phyloP scores from a whole-genome alignment of 257 asterid species.

The Parsonsia alboflavescens region DNA sequence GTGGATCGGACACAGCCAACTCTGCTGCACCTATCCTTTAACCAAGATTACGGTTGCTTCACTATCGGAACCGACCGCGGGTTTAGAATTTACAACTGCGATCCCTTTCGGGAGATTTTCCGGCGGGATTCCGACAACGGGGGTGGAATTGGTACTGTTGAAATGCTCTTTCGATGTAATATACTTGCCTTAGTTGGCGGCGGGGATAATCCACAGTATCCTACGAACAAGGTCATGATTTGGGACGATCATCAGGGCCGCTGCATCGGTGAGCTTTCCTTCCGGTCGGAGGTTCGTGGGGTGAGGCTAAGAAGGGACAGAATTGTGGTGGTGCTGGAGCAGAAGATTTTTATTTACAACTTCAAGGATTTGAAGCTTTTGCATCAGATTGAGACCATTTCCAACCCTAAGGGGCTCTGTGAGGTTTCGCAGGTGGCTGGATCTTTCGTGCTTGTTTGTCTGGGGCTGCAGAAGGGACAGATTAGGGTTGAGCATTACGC shows the following conservation, averaged over 20 bases:
- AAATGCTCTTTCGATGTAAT: constrained; percentile 93
- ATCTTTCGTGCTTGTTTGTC: constrained; percentile 71
- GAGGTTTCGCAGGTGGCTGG: constrained; percentile 73
- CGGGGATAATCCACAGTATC: constrained; percentile 75
- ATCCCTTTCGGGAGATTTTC: constrained; percentile 84
- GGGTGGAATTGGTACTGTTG: constrained; percentile 80
- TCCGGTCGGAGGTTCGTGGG: constrained; percentile 81
- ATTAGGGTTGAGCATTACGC: constrained; percentile 86
- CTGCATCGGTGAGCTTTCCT: constrained; percentile 79
- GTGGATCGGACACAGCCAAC: constrained; percentile 21
- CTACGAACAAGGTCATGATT: constrained; percentile 84
- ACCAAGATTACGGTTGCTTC: constrained; percentile 87
- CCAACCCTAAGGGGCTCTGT: constrained; percentile 93
- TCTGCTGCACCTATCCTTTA: constrained; percentile 78
- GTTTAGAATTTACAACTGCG: constrained; percentile 80
- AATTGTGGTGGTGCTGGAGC: constrained; percentile 70
- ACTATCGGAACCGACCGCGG: constrained; percentile 81
- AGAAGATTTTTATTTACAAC: constrained; percentile 84
- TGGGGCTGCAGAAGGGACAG: constrained; percentile 86
- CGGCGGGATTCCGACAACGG: constrained; percentile 73
- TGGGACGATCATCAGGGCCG: constrained; percentile 92
- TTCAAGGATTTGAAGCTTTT: constrained; percentile 78
- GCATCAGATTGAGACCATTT: constrained; percentile 88
- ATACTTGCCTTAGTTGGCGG: constrained; percentile 86
- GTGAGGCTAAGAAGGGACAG: constrained; percentile 70